phyloP scores from a whole-genome alignment of 768 basidiomycete species.

The Epithele typhae region DNA sequence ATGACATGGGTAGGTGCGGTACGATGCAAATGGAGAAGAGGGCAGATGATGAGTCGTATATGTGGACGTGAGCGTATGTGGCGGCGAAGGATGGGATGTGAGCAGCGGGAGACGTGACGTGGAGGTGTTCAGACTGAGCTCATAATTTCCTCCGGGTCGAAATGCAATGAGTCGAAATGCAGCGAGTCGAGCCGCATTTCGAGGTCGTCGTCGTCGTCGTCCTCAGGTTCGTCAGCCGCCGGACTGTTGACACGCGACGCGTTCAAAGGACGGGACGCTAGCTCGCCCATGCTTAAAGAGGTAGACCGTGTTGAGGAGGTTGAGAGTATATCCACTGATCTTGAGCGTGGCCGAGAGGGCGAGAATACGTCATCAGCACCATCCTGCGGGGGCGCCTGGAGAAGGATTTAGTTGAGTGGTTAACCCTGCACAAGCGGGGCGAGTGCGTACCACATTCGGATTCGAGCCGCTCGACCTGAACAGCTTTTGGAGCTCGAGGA shows the following conservation, averaged over 20 bases:
- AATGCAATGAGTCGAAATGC: conserved; percentile 67
- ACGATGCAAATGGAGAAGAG: background rate
- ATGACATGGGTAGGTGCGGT: background rate
- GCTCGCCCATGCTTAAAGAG: too few species aligned
- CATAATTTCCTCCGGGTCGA: conserved; percentile 55
- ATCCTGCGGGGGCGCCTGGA: background rate
- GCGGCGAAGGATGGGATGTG: background rate
- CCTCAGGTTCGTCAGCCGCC: conserved; percentile 1
- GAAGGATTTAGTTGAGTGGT: background rate
- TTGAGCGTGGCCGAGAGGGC: conserved; percentile 3
- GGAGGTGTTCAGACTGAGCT: background rate
- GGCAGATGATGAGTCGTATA: too few species aligned
- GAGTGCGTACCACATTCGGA: conserved; percentile 4
- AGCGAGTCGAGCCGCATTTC: conserved; percentile 72
- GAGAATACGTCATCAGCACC: conserved; percentile 10
- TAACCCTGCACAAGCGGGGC: background rate
- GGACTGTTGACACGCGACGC: conserved; percentile 6
- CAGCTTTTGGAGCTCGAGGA: conserved; percentile 29
- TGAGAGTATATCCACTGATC: conserved; percentile 11
- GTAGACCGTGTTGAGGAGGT: conserved; percentile 7
- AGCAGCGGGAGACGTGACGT: background rate
- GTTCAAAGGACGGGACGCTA: background rate
- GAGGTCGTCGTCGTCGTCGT: conserved; percentile 38
- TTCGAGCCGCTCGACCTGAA: conserved; percentile 19
- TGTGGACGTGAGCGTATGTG: too few species aligned